These are phyloP conservation scores for Venturia oleaginea DNA, from an alignment of 2,329 filamentous ascomycete species.

Conservation along the genomic window DNA sequence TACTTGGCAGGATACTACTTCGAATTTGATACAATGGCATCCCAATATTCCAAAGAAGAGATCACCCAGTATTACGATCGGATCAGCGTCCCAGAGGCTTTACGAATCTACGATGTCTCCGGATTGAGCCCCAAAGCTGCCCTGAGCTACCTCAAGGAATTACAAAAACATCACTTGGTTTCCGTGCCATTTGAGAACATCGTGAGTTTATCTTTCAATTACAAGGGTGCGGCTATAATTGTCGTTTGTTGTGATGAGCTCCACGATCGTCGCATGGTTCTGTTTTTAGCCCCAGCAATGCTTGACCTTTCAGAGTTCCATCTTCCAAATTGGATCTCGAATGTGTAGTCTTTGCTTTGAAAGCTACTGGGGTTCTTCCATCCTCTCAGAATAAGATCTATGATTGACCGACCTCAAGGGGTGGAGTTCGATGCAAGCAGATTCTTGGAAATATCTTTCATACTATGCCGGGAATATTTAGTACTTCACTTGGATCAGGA, in stretches of 20 bases:
- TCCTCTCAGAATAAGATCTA: too few relatives aligned
- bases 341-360: too few relatives aligned
- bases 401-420: too few relatives aligned
- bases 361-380: too few relatives aligned
- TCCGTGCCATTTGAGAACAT: conserved; percentile 50
- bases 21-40: background rate
- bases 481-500: too few relatives aligned
- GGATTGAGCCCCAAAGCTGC: conserved; percentile 19
- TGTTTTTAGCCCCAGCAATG: background rate
- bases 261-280: background rate
- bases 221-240: background rate
- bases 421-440: too few relatives aligned
- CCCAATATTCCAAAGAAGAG: conserved; percentile 21
- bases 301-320: too few relatives aligned
- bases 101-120: conserved; percentile 22
- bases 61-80: conserved; percentile 28
- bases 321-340: too few relatives aligned
- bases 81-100: conserved; percentile 22
- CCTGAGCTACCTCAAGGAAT: conserved; percentile 23
- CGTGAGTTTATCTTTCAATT: background rate
- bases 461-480: too few relatives aligned
- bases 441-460: too few relatives aligned
- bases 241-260: background rate
- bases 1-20: background rate
- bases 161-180: conserved; percentile 34